Evolutionary conservation across 2,329 filamentous ascomycete genomes (phyloP).

Genomic region (Neophaeococcomyces mojaviensis): DNA sequence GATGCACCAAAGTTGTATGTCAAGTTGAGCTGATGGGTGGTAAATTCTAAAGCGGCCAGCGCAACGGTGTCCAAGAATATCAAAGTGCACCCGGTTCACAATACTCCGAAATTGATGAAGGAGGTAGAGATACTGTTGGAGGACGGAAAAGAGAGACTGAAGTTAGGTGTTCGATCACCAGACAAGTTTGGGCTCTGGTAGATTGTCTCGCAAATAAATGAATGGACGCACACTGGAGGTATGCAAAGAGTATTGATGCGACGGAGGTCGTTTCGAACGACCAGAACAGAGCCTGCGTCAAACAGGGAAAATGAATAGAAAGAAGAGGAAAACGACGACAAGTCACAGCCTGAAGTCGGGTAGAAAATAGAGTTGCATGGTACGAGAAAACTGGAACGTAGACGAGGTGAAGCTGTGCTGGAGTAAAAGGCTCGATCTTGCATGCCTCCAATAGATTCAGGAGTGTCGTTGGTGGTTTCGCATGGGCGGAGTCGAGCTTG

Average conservation of each 20-base stretch:
- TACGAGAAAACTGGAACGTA: background rate
- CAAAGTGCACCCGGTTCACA: background rate
- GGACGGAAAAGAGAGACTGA: background rate
- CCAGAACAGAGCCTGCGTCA: conserved; percentile 5
- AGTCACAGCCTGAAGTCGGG: background rate
- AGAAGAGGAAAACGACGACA: background rate
- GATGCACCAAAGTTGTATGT: too few species aligned
- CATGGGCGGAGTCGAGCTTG: background rate
- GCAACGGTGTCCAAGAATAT: background rate
- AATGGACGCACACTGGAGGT: conserved; percentile 8
- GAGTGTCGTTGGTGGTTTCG: conserved; percentile 8
- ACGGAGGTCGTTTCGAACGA: conserved; percentile 5
- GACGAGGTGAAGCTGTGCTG: background rate
- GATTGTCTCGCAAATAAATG: background rate
- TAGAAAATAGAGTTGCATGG: background rate
- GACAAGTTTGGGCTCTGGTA: too few species aligned
- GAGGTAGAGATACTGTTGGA: background rate
- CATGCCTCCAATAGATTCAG: conserved; percentile 5
- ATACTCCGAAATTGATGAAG: background rate
- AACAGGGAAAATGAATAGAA: background rate
- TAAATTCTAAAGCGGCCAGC: background rate
- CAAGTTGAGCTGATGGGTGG: too few species aligned
- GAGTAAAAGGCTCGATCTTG: background rate
- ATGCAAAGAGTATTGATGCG: conserved; percentile 1
- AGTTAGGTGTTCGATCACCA: too few species aligned